Evolutionary conservation across 441 rosid species (phyloP).

Genomic region (Pelargonium myrrhifolium): DNA sequence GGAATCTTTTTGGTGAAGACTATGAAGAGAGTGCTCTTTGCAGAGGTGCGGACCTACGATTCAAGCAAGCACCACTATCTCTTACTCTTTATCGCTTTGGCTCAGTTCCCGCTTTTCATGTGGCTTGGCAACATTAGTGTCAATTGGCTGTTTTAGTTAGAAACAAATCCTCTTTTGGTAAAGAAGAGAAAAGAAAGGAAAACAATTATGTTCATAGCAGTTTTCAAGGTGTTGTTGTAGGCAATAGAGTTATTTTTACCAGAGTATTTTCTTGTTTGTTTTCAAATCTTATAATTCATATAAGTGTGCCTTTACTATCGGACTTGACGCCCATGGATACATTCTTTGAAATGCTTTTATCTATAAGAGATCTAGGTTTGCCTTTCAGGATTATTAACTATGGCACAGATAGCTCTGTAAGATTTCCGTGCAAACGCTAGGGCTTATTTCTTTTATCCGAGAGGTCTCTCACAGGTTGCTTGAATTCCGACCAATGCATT

Average conservation of each 20-base stretch:
- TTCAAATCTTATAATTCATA: background rate
- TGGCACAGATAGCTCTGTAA: background rate
- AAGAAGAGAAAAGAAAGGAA: background rate
- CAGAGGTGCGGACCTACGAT: conserved; percentile 70
- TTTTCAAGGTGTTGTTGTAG: conserved; percentile 1
- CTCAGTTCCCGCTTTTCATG: conserved; percentile 66
- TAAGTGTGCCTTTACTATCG: background rate
- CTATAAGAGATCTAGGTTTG: background rate
- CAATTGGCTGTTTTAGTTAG: conserved; percentile 57
- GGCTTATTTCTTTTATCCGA: too few species aligned
- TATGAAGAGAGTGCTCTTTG: conserved; percentile 75
- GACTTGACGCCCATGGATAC: background rate
- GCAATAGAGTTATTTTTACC: background rate
- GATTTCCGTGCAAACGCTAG: too few species aligned
- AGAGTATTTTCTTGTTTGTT: background rate
- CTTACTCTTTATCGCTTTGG: conserved; percentile 72
- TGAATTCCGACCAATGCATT: conserved; percentile 24
- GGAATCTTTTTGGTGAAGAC: conserved; percentile 84
- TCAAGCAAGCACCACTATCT: conserved; percentile 78
- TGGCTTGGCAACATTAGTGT: conserved; percentile 89
- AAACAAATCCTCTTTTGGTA: conserved; percentile 12
- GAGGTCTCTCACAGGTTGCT: background rate
- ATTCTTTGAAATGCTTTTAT: background rate
- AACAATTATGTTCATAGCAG: background rate
- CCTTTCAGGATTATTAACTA: background rate